Conservation (phyloP, 2,329 filamentous ascomycete genomes). For the Cercospora sojina region DNA sequence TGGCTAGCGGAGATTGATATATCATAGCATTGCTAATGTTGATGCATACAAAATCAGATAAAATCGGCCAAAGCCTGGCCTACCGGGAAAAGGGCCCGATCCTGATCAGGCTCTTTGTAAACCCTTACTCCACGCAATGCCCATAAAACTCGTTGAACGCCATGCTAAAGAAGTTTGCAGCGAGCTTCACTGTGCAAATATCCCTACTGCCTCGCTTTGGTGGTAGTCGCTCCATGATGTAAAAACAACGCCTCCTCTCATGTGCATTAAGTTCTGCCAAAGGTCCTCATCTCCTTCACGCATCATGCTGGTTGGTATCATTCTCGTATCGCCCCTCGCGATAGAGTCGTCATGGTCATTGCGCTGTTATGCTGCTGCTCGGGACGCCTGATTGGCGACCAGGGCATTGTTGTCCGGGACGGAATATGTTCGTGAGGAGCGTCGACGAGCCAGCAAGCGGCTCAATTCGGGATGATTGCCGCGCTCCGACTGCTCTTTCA, state of each 20-base stretch:
- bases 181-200: slow-evolving; percentile 9
- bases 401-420: slow-evolving; percentile 22
- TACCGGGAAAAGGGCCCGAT: not conserved
- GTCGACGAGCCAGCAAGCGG: slow-evolving; percentile 21
- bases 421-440: slow-evolving; percentile 19
- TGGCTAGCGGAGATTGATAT: not conserved
- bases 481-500: slow-evolving; percentile 39
- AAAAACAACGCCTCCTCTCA: slow-evolving; percentile 1
- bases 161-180: slow-evolving; percentile 15
- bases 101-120: not conserved
- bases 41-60: not conserved
- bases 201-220: not conserved
- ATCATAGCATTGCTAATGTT: not conserved
- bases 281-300: not conserved
- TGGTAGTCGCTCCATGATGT: not conserved
- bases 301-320: not conserved
- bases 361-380: slow-evolving; percentile 23
- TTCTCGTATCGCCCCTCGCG: not conserved
- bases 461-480: slow-evolving; percentile 26
- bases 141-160: slow-evolving; percentile 9
- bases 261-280: slow-evolving; percentile 1
- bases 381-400: slow-evolving; percentile 23
- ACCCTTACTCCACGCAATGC: not conserved
- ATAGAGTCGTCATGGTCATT: not conserved
- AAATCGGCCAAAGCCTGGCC: not conserved